A percentile compares a stretch with the other conserved stretches of the same genome.
Conservation (phyloP, 1,284 basidiomycete species). For the Puccinia horiana region DNA sequence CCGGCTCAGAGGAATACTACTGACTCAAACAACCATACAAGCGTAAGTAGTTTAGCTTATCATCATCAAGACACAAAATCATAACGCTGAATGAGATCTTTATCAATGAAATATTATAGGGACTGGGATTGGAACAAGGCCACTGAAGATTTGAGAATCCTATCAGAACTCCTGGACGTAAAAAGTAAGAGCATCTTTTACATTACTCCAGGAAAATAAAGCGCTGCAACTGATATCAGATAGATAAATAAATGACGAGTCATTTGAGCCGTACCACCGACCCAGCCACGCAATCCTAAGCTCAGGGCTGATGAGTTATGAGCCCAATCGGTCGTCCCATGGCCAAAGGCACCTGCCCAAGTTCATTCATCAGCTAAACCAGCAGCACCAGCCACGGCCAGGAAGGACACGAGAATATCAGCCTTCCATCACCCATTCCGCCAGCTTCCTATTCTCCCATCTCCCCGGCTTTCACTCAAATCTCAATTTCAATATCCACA, state of each 20-base stretch:
- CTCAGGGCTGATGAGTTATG: conserved; percentile 13
- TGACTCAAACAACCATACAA: neutral
- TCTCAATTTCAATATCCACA: neutral
- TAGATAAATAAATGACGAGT: neutral
- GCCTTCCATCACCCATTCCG: neutral
- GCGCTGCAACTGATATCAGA: neutral
- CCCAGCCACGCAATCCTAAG: neutral
- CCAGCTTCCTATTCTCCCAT: conserved; percentile 1
- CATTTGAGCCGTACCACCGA: neutral
- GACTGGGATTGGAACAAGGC: conserved; percentile 27
- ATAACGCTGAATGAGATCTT: neutral
- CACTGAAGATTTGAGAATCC: neutral
- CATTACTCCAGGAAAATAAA: neutral
- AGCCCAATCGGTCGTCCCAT: conserved; percentile 16
- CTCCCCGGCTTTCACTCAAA: neutral
- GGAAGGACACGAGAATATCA: neutral
- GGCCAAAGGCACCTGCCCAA: neutral
- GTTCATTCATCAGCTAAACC: neutral
- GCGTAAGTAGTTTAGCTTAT: neutral
- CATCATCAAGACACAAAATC: neutral
- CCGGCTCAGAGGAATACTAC: neutral
- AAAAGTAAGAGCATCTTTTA: conserved; percentile 2
- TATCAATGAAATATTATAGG: neutral
- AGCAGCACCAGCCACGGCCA: neutral
- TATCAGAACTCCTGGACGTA: neutral